phyloP scores from a whole-genome alignment of 1,139 yeast species.

The Candida frijolesensis region DNA sequence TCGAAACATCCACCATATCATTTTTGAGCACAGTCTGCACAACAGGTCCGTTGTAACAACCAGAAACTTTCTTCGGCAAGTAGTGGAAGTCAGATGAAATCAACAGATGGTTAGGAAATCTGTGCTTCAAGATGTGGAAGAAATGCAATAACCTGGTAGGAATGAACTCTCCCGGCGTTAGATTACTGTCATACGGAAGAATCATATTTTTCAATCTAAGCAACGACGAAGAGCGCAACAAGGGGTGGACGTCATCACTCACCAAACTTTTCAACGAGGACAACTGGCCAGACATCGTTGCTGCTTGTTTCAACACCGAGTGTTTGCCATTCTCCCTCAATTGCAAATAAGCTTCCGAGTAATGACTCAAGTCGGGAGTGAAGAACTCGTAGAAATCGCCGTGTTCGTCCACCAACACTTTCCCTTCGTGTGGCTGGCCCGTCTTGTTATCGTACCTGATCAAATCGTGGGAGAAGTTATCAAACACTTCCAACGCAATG shows the following conservation, averaged over 20 bases:
- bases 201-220: constrained; percentile 33
- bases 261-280: constrained; percentile 33
- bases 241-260: constrained; percentile 42
- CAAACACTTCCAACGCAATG: constrained; percentile 82
- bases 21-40: constrained; percentile 78
- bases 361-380: constrained; percentile 66
- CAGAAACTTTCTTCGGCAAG: constrained; percentile 62
- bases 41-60: constrained; percentile 73
- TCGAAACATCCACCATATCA: constrained; percentile 66
- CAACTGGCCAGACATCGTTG: constrained; percentile 22
- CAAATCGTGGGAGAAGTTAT: constrained; percentile 82
- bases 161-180: constrained; percentile 76
- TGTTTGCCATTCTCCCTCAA: constrained; percentile 52
- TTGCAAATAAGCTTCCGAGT: constrained; percentile 56
- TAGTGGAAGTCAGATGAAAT: constrained; percentile 73
- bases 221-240: constrained; percentile 37
- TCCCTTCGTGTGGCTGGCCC: constrained; percentile 74
- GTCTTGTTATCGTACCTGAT: constrained; percentile 73
- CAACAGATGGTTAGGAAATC: constrained; percentile 76
- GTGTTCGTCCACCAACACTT: constrained; percentile 70
- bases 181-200: constrained; percentile 65
- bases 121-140: constrained; percentile 60
- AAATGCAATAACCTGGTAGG: constrained; percentile 77
- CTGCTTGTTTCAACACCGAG: constrained; percentile 32
- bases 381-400: constrained; percentile 81